phyloP scores from a whole-genome alignment of 106 monocot genomes.

The Amphibolis antarctica region DNA sequence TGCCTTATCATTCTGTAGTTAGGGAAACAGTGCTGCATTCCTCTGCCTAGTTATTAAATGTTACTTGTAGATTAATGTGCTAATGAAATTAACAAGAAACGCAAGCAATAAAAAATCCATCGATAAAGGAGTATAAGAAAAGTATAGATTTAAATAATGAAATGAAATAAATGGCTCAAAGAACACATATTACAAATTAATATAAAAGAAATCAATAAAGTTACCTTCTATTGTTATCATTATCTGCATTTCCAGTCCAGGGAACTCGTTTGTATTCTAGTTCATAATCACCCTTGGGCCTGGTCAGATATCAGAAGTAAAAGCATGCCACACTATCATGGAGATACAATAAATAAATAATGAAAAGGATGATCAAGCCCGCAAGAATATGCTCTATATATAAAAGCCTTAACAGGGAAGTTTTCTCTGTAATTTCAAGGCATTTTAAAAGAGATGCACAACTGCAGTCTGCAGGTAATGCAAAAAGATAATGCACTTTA shows the following conservation, averaged over 20 bases:
- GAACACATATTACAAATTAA: background rate
- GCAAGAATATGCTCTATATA: slow-evolving; percentile 1
- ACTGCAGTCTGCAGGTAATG: background rate
- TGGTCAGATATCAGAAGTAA: slow-evolving; percentile 8
- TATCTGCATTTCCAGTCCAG: slow-evolving; percentile 79
- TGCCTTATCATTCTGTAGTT: too few relatives aligned
- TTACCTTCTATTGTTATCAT: slow-evolving; percentile 65
- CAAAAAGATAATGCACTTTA: too few relatives aligned
- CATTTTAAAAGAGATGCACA: background rate
- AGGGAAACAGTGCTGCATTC: too few relatives aligned
- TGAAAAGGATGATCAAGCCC: background rate
- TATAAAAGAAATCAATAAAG: background rate
- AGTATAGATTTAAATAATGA: too few relatives aligned
- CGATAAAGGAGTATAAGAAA: too few relatives aligned
- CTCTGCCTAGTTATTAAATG: too few relatives aligned
- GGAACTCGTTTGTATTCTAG: slow-evolving; percentile 85
- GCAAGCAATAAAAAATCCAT: too few relatives aligned
- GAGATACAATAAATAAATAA: background rate
- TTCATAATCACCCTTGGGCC: slow-evolving; percentile 77
- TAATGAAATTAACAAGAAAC: too few relatives aligned
- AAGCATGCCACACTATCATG: background rate
- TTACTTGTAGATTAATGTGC: too few relatives aligned
- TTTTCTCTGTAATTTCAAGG: background rate
- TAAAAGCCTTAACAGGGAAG: background rate
- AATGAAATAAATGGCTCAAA: background rate